Evolutionary conservation across 495 filamentous ascomycete genomes (phyloP), one percentile per base, ranked within the genome.

Genomic region (Chaetomium cochliodes): DNA sequence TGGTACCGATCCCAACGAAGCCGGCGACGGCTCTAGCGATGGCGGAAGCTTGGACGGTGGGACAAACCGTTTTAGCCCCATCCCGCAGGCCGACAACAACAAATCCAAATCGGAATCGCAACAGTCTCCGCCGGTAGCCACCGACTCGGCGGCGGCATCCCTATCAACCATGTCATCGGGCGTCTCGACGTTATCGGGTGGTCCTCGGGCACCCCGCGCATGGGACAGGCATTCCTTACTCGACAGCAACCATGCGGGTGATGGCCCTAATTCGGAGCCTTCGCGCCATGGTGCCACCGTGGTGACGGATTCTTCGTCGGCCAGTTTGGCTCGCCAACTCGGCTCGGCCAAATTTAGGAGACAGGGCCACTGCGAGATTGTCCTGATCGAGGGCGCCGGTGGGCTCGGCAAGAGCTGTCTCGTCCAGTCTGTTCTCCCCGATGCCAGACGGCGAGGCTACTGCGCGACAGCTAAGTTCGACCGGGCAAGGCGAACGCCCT

Each of bases 381-480:
- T 96, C 53, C 84, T 86, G 18, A 87, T 97, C 42, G 85, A 86
- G 57, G 92, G 91, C 11, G 81, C 84, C 42, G 86, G 89, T 41
- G 92, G 92, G 0, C 80, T 92, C 28, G 92, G 92, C 15, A 97
- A 97, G 73, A 91, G 90, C 30, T 88, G 87, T 65, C 83, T 97
- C 9, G 81, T 94, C 25, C 91, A 92, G 69, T 88, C 87, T 30
- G 85, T 92, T 12, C 86, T 93, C 62, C 81, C 85, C 18, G 82
- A 87, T 41, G 92, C 90, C 11, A 85, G 92, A 50, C 85, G 85
- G 62, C 76, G 78, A 66, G 91, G 91, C 0, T 97, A 93, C 69
- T 92, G 92, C 69, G 90, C 91, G 0, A 88, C 88, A 42, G 87
- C 91, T 22, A 93, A 92, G 72, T 91, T 97, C 65, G 92, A 96